Conservation (phyloP, 352 stramenopile genomes). For the Phytophthora idaei region DNA sequence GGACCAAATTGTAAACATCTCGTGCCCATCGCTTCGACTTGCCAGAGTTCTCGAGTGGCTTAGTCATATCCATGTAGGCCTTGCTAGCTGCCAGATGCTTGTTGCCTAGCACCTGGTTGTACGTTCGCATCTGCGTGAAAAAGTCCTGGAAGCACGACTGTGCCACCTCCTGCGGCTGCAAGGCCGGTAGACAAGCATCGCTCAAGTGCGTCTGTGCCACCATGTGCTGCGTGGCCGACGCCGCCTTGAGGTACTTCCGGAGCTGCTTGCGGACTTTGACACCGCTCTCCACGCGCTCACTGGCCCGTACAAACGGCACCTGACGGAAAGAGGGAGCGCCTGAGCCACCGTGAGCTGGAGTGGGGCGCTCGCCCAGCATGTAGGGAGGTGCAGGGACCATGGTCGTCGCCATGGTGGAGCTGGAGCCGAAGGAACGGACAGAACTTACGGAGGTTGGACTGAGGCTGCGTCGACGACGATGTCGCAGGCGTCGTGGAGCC, state of each 20-base stretch:
- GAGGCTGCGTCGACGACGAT: slow-evolving; percentile 16
- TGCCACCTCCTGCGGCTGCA: slow-evolving; percentile 81
- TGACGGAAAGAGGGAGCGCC: slow-evolving; percentile 71
- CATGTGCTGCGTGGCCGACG: slow-evolving; percentile 76
- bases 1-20: slow-evolving; percentile 82
- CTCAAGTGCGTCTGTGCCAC: slow-evolving; percentile 83
- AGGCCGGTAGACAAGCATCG: slow-evolving; percentile 72
- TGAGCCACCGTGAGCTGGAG: slow-evolving; percentile 55
- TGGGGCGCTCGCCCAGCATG: slow-evolving; percentile 82
- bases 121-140: slow-evolving; percentile 76
- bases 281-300: slow-evolving; percentile 78
- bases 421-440: slow-evolving; percentile 8
- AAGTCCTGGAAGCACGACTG: slow-evolving; percentile 83
- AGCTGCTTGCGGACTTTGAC: slow-evolving; percentile 85
- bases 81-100: slow-evolving; percentile 82
- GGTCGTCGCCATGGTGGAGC: slow-evolving; percentile 32
- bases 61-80: slow-evolving; percentile 77
- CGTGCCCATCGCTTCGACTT: slow-evolving; percentile 76
- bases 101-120: slow-evolving; percentile 80
- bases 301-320: slow-evolving; percentile 83
- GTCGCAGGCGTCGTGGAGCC: slow-evolving; percentile 15
- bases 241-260: slow-evolving; percentile 84
- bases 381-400: slow-evolving; percentile 66
- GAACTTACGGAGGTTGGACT: slow-evolving; percentile 21
- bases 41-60: slow-evolving; percentile 75